Percentiles rank a stretch among this genome's conserved stretches.
These are phyloP conservation scores for Nemophila menziesii DNA, from an alignment of 257 asterid genomes.

Conservation along the genomic window DNA sequence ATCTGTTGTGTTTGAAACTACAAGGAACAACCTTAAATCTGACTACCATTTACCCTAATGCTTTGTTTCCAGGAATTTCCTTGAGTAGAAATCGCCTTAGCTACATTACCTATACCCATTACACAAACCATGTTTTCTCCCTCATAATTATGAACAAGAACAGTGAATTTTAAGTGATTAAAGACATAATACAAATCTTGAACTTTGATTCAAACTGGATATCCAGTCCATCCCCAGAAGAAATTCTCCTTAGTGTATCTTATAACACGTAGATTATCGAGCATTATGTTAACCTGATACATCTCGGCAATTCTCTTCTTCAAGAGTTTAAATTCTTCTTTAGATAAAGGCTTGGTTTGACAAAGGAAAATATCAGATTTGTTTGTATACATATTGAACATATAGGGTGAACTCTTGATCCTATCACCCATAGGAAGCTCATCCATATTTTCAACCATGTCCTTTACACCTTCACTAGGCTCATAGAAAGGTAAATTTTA, in stretches of 20 bases:
- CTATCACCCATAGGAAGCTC: constrained; percentile 94
- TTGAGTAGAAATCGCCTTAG: constrained; percentile 52
- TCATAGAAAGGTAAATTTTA: constrained; percentile 68
- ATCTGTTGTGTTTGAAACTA: constrained; percentile 63
- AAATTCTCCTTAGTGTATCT: constrained; percentile 60
- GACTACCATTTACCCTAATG: constrained; percentile 65
- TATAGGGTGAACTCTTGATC: constrained; percentile 78
- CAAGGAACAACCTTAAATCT: constrained; percentile 77
- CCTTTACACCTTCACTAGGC: constrained; percentile 68
- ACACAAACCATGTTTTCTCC: constrained; percentile 54
- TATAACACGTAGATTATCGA: constrained; percentile 78
- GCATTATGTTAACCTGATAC: constrained; percentile 75
- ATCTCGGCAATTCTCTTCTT: constrained; percentile 74
- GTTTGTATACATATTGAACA: constrained; percentile 67
- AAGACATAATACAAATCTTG: constrained; percentile 50
- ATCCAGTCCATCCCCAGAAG: constrained; percentile 68
- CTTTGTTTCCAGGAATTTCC: constrained; percentile 63
- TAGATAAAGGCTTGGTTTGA: constrained; percentile 56
- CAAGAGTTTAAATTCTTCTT: constrained; percentile 57
- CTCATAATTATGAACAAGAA: constrained; percentile 64
- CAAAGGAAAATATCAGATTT: constrained; percentile 62
- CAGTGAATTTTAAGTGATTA: constrained; percentile 70
- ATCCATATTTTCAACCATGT: constrained; percentile 82
- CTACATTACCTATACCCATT: constrained; percentile 66
- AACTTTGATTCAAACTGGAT: constrained; percentile 64